Base-by-base conservation (phyloP, 352 stramenopile species). In the Phytophthora boehmeriae region DNA sequence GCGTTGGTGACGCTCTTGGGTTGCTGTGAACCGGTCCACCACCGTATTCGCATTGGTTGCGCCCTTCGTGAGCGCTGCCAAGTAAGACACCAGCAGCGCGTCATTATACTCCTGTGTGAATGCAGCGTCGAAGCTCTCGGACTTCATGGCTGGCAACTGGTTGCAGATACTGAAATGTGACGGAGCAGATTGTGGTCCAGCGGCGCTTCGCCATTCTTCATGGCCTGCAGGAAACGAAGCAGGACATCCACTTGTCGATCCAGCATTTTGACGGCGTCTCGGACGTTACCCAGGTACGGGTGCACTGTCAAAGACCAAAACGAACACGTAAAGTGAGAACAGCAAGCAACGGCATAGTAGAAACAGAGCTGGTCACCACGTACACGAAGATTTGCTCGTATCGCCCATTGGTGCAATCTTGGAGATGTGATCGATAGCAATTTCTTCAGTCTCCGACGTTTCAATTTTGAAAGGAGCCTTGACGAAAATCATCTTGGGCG, bases 401-500 rank as follows among this genome's bases (percentile, higher is more conserved):
- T 89, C 83, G 22, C 79, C 83, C 45, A 88, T 76, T 1, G 83
- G 83, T 13, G 83, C 79, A 42, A 93, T 89, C 68, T 96, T 96
- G 34, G 88, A 95, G 41, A 97, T 94, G 66, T 95, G 83, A 42
- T 97, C 89, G 11, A 97, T 84, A 5, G 82, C 75, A 54, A 97
- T 95, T 23, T 86, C 80, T 60, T 97, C 88, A 20, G 86, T 88
- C 66, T 96, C 87, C 1, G 83, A 90, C 42, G 89, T 95, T 44
- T 95, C 81, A 47, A 97, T 83, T 54, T 95, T 93, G 59, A 94
- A 97, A 28, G 85, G 78, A 8, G 87, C 74, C 65, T 93, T 87
- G 23, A 96, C 89, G 54, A 97, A 96, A 39, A 97, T 79, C 85
- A 93, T 96, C 61, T 89, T 96, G 25, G 89, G 89, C 32, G 83